A percentile compares a stretch with the other conserved stretches of the same genome.
Evolutionary conservation across 1,284 basidiomycete species (phyloP).

Genomic region (Garcileccinum viscosum): DNA sequence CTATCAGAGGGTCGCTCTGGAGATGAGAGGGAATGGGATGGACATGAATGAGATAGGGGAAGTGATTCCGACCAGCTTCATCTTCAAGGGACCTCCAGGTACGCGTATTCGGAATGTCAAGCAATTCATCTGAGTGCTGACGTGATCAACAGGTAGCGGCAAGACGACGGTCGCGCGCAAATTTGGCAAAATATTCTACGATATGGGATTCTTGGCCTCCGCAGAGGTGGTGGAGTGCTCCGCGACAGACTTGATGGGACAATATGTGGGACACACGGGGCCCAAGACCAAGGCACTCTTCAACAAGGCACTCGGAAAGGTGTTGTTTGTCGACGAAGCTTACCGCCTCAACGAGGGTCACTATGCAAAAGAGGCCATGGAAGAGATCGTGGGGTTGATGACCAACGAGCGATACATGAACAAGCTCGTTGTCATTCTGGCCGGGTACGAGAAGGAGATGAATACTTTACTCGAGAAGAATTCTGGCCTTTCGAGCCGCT

Average conservation of each 20-base stretch:
- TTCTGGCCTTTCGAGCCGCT: slow-evolving; percentile 66
- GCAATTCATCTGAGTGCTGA: background rate
- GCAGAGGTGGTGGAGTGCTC: slow-evolving; percentile 65
- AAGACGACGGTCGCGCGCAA: slow-evolving; percentile 38
- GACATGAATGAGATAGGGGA: background rate
- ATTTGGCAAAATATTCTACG: slow-evolving; percentile 56
- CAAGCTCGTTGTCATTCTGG: slow-evolving; percentile 69
- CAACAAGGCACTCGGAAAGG: slow-evolving; percentile 58
- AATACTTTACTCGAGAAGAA: slow-evolving; percentile 63
- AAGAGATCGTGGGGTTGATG: slow-evolving; percentile 66
- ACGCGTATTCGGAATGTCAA: background rate
- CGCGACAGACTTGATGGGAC: slow-evolving; percentile 66
- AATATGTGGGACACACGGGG: slow-evolving; percentile 72
- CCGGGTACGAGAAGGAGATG: slow-evolving; percentile 72
- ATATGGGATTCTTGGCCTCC: slow-evolving; percentile 67
- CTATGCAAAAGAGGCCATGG: slow-evolving; percentile 62
- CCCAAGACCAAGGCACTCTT: slow-evolving; percentile 59
- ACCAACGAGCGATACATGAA: slow-evolving; percentile 59
- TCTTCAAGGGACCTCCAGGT: background rate
- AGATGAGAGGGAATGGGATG: background rate
- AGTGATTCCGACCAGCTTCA: background rate
- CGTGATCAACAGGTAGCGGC: background rate
- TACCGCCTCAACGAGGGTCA: background rate
- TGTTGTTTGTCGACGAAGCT: background rate
- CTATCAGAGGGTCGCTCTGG: background rate